A percentile compares a stretch with the other conserved stretches of the same genome.
Evolutionary conservation across 805 yeast species (phyloP).

Genomic region (Candida alai): DNA sequence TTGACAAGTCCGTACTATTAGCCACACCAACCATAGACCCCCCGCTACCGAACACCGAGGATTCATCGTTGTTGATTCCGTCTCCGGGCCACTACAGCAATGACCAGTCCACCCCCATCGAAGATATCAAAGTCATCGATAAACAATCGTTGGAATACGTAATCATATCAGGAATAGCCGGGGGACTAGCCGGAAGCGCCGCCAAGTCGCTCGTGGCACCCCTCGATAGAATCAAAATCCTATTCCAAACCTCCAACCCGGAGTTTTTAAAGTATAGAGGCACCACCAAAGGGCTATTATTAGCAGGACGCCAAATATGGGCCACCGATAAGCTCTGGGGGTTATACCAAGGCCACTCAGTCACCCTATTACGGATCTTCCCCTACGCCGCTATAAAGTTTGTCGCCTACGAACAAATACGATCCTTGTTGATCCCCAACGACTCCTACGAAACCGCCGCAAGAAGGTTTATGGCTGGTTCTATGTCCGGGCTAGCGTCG

Average conservation of each 20-base stretch:
- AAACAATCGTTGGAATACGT: slow-evolving; percentile 77
- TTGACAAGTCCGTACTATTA: no score
- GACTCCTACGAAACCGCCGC: slow-evolving; percentile 72
- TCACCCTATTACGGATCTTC: slow-evolving; percentile 83
- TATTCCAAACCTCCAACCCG: slow-evolving; percentile 94
- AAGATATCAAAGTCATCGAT: slow-evolving; percentile 40
- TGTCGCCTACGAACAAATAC: slow-evolving; percentile 90
- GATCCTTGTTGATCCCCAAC: slow-evolving; percentile 73
- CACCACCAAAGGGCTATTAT: slow-evolving; percentile 66
- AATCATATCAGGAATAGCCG: slow-evolving; percentile 81
- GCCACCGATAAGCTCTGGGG: slow-evolving; percentile 71
- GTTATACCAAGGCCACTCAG: slow-evolving; percentile 92
- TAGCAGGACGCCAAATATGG: slow-evolving; percentile 69
- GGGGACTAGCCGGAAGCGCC: slow-evolving; percentile 94
- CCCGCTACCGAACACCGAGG: no score
- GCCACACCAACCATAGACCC: no score
- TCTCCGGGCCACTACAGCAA: slow-evolving; percentile 12
- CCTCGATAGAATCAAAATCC: slow-evolving; percentile 86
- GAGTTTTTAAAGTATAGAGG: slow-evolving; percentile 80
- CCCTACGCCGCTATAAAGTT: slow-evolving; percentile 98
- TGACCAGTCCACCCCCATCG: slow-evolving; percentile 29
- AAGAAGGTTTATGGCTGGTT: slow-evolving; percentile 82
- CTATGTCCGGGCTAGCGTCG: slow-evolving; percentile 81
- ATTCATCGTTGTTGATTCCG: no score
- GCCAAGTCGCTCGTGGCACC: slow-evolving; percentile 97